A percentile compares a stretch with the other conserved stretches of the same genome.
These are phyloP conservation scores for Hypomontagnella monticulosa DNA, from an alignment of 495 filamentous ascomycete species.

Conservation along the genomic window DNA sequence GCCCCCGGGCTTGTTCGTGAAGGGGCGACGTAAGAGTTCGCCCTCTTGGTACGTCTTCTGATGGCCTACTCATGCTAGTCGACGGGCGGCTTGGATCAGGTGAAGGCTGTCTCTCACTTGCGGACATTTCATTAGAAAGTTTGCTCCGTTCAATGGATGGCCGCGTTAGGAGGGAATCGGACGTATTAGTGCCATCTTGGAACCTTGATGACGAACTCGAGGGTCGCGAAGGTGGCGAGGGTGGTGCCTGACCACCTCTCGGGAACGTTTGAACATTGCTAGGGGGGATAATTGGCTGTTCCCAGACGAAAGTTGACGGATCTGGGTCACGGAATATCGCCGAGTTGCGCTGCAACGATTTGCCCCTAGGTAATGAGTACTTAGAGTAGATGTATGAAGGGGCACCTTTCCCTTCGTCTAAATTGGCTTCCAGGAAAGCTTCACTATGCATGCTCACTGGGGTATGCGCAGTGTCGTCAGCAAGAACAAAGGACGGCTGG, in stretches of 20 bases:
- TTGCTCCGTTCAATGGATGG: constrained; percentile 58
- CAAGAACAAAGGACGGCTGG: constrained; percentile 66
- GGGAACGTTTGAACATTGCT: constrained; percentile 52
- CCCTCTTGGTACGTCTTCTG: constrained; percentile 53
- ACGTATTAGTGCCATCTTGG: constrained; percentile 48
- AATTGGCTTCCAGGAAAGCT: constrained; percentile 59
- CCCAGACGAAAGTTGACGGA: constrained; percentile 66
- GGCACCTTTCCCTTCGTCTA: constrained; percentile 56
- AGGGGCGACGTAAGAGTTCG: constrained; percentile 50
- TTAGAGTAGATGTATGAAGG: constrained; percentile 86
- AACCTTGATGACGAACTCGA: constrained; percentile 56
- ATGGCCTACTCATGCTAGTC: constrained; percentile 50
- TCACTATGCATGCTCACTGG: constrained; percentile 72
- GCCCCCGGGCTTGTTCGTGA: constrained; percentile 48
- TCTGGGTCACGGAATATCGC: constrained; percentile 69
- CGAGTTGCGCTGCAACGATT: constrained; percentile 75
- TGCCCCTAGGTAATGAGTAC: constrained; percentile 83
- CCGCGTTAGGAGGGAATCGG: constrained; percentile 50
- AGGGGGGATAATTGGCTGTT: constrained; percentile 61
- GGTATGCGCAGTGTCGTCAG: constrained; percentile 68
- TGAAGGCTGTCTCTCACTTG: constrained; percentile 47
- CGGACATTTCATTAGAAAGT: constrained; percentile 53
- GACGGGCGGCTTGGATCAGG: constrained; percentile 61
- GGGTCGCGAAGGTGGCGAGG: constrained; percentile 62
- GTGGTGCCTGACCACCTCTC: constrained; percentile 58